These are phyloP conservation scores for Ceratocystis cacaofunesta DNA, from an alignment of 2,329 filamentous ascomycete species.

Conservation along the genomic window DNA sequence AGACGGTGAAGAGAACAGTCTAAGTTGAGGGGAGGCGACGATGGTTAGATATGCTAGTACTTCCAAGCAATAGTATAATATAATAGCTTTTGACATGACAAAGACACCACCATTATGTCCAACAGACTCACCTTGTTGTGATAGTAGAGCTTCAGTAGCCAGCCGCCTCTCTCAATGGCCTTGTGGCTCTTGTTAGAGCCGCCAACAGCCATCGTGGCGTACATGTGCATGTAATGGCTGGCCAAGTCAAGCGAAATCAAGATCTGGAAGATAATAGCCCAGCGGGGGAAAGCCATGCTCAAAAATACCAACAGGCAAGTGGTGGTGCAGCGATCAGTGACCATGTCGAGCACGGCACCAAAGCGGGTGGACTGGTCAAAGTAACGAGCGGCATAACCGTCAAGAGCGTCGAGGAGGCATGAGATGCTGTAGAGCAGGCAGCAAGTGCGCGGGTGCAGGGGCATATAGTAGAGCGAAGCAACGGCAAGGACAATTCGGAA, in stretches of 20 bases:
- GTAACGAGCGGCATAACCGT: conserved; percentile 70
- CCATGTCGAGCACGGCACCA: conserved; percentile 95
- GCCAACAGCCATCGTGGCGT: conserved; percentile 78
- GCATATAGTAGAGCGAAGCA: conserved; percentile 97
- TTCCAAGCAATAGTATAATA: not conserved
- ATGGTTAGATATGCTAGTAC: not conserved
- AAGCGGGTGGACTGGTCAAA: conserved; percentile 89
- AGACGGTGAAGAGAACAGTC: conserved; percentile 84
- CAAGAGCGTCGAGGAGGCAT: conserved; percentile 86
- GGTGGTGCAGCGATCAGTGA: conserved; percentile 94
- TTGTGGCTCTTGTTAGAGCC: conserved; percentile 75
- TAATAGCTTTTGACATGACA: not conserved
- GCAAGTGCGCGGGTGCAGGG: conserved; percentile 90
- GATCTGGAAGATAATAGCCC: conserved; percentile 85
- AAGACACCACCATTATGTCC: not conserved
- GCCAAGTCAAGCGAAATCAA: conserved; percentile 85
- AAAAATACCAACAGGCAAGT: conserved; percentile 89
- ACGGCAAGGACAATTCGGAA: conserved; percentile 65
- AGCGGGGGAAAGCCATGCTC: conserved; percentile 84
- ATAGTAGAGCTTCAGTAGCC: conserved; percentile 89
- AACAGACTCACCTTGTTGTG: conserved; percentile 68
- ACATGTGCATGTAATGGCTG: conserved; percentile 99
- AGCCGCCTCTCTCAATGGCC: conserved; percentile 78
- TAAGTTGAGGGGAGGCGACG: conserved; percentile 25
- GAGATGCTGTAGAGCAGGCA: conserved; percentile 83